A percentile compares a stretch with the other conserved stretches of the same genome.
Evolutionary conservation across 1,284 basidiomycete species (phyloP).

Genomic region (Trametes sp.): DNA sequence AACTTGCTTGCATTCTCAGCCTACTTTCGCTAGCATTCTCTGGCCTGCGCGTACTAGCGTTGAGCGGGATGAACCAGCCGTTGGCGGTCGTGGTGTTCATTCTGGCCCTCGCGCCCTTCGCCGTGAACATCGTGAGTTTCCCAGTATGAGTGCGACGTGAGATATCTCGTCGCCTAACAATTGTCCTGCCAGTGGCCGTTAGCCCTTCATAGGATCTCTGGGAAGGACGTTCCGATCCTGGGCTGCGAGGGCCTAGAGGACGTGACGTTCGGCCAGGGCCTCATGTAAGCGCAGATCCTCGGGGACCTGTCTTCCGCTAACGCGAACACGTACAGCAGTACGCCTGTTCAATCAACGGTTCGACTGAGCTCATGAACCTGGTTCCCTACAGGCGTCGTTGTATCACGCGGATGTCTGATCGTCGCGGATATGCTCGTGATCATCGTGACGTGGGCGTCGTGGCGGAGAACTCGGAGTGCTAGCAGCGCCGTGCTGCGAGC

Average conservation of each 20-base stretch:
- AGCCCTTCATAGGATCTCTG: background rate
- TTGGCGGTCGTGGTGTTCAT: background rate
- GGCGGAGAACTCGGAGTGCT: background rate
- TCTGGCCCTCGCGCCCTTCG: background rate
- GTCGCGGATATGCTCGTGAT: constrained; percentile 6
- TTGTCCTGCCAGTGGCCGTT: background rate
- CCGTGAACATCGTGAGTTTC: background rate
- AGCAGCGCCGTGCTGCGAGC: background rate
- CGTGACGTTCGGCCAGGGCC: background rate
- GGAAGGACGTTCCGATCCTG: background rate
- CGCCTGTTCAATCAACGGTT: background rate
- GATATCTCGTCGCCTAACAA: background rate
- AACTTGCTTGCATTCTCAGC: background rate
- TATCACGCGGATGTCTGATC: constrained; percentile 8
- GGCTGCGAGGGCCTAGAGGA: background rate
- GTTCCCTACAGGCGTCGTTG: background rate
- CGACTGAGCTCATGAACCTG: background rate
- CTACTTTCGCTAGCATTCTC: background rate
- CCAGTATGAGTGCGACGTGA: too few species aligned
- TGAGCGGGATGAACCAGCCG: background rate
- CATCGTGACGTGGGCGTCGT: constrained; percentile 2
- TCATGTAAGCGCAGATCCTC: too few species aligned
- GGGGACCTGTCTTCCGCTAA: background rate
- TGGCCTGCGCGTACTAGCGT: background rate
- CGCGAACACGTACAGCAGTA: background rate